Evolutionary conservation across 2,329 filamentous ascomycete species (phyloP).

Genomic region (Leptographium procerum): DNA sequence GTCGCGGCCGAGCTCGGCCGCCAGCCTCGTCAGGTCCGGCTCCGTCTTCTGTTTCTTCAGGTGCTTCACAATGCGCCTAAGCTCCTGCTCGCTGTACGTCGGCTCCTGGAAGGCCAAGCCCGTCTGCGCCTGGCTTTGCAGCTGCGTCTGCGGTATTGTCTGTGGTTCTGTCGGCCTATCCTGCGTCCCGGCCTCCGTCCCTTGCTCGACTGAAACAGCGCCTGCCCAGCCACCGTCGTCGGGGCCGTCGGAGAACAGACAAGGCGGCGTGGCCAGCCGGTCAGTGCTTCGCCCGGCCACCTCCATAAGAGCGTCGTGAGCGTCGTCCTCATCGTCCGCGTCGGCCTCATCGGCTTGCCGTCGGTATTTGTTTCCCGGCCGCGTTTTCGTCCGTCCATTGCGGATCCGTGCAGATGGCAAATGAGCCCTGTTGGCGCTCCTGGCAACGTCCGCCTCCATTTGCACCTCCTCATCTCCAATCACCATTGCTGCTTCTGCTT

Average conservation of each 20-base stretch:
- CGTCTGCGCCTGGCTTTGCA: no score
- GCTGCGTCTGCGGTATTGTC: neutral
- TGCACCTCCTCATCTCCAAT: neutral
- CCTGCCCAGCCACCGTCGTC: neutral
- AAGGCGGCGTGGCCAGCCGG: neutral
- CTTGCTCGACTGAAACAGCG: neutral
- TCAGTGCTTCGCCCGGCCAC: neutral
- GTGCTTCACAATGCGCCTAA: neutral
- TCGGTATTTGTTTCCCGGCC: neutral
- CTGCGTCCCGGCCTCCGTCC: no score
- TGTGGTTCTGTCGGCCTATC: neutral
- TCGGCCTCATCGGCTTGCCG: no score
- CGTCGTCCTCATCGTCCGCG: neutral
- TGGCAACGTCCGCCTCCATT: neutral
- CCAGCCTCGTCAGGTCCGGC: constrained; percentile 6
- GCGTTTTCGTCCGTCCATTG: neutral
- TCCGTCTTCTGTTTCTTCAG: neutral
- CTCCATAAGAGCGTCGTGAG: neutral
- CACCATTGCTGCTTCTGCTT: neutral
- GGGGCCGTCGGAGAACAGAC: neutral
- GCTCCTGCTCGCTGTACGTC: neutral
- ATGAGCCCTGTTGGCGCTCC: no score
- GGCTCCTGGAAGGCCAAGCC: no score
- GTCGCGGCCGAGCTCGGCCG: constrained; percentile 5
- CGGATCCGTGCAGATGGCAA: no score